Conservation (phyloP, 495 filamentous ascomycete species). For the Talaromyces ruber region DNA sequence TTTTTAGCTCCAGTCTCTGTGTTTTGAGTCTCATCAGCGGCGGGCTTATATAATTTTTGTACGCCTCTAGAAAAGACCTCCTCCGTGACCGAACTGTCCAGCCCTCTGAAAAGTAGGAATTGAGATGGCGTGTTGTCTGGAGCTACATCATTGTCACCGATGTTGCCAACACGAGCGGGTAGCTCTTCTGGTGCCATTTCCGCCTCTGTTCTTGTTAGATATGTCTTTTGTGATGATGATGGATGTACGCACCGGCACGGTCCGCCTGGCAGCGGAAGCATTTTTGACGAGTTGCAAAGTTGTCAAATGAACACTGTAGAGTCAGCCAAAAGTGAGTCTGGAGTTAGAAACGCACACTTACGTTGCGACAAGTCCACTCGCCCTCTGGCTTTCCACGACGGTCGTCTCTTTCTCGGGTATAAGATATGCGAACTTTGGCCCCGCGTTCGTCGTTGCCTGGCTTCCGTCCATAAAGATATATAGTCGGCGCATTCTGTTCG, state of each 20-base stretch:
- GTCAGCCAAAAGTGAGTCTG: not conserved
- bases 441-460: conserved; percentile 40
- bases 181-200: conserved; percentile 14
- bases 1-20: conserved; percentile 31
- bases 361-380: conserved; percentile 70
- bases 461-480: conserved; percentile 47
- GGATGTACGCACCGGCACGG: conserved; percentile 50
- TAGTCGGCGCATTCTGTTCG: conserved; percentile 53
- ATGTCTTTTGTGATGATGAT: not conserved
- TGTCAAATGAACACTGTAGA: conserved; percentile 59
- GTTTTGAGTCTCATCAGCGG: conserved; percentile 13
- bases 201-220: conserved; percentile 1
- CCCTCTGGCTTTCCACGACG: conserved; percentile 48
- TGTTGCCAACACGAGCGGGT: conserved; percentile 41
- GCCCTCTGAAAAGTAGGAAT: conserved; percentile 67
- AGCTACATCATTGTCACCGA: conserved; percentile 74
- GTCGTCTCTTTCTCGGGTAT: conserved; percentile 49
- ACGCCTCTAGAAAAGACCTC: conserved; percentile 71
- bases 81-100: conserved; percentile 70
- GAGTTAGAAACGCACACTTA: conserved; percentile 25
- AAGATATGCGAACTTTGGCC: conserved; percentile 52
- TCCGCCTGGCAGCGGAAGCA: conserved; percentile 72
- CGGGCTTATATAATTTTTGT: conserved; percentile 63
- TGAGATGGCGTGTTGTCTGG: conserved; percentile 68
- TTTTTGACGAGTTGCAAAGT: conserved; percentile 58